Evolutionary conservation across 2,329 filamentous ascomycete genomes (phyloP), one percentile per base, ranked within the genome.

Genomic region (Xylaria sp.): DNA sequence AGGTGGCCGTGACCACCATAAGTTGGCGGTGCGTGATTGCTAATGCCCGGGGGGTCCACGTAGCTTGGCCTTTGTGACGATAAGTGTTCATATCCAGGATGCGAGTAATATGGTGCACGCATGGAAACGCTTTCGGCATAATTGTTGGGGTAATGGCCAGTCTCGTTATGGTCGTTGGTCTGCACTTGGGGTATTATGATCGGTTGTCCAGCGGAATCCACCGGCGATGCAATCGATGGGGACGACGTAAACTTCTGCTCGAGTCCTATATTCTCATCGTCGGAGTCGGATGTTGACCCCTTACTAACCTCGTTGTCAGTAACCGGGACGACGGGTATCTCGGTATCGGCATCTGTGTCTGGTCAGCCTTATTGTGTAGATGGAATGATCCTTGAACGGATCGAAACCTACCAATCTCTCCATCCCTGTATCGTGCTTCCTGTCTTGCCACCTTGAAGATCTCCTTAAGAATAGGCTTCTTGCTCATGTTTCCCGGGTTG

Each of bases 401-500:
- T 61, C 11, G 16, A 9, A 53, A 60, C 64, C 7, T 13, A 86
- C 84, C 83, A 54, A 86, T 81, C 66, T 85, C 82, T 30, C 78
- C 79, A 49, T 80, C 78, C 63, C 75, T 80, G 66, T 73, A 86
- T 3, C 80, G 75, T 68, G 86, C 83, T 63, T 88, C 81, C 35
- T 76, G 71, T 58, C 73, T 78, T 0, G 84, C 84, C 35, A 88
- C 78, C 61, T 80, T 82, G 74, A 88, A 87, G 7, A 87, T 81
- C 66, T 87, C 84, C 56, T 78, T 80, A 7, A 88, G 68, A 52
- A 78, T 84, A 0, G 77, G 76, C 59, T 76, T 79, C 74, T 87
- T 87, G 62, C 75, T 76, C 1, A 72, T 71, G 59, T 87, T 87
- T 48, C 76, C 76, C 0, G 78, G 76, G 30, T 76, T 75, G 2